Evolutionary conservation across 2,329 filamentous ascomycete genomes (phyloP).

Genomic region (Ophiocordyceps camponoti-saundersi): DNA sequence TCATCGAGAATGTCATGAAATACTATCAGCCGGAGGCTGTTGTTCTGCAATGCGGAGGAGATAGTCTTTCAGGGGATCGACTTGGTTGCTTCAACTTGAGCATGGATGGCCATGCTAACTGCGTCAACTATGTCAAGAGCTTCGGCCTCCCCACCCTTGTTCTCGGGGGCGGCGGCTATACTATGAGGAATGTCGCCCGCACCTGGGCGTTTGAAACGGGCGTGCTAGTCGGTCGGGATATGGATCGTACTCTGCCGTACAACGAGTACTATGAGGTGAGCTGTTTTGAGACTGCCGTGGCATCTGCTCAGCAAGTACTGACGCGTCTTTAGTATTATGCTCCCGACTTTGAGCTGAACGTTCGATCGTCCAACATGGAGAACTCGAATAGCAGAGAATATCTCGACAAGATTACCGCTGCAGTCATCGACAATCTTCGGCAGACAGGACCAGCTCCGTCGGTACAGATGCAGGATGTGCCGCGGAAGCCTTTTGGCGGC

Average conservation of each 20-base stretch:
- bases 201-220: conserved; percentile 97
- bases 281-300: too few relatives aligned
- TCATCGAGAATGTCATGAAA: conserved; percentile 72
- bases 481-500: conserved; percentile 41
- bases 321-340: conserved; percentile 59
- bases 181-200: conserved; percentile 88
- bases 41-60: conserved; percentile 88
- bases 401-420: conserved; percentile 63
- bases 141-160: conserved; percentile 78
- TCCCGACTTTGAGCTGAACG: conserved; percentile 79
- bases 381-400: conserved; percentile 79
- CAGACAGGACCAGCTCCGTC: conserved; percentile 78
- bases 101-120: conserved; percentile 89
- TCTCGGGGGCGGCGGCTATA: conserved; percentile 90
- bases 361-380: conserved; percentile 74
- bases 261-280: conserved; percentile 80
- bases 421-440: conserved; percentile 71
- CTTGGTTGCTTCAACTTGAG: conserved; percentile 96
- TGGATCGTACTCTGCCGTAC: conserved; percentile 73
- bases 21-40: conserved; percentile 84
- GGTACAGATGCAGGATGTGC: conserved; percentile 73
- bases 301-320: conserved; percentile 6
- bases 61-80: conserved; percentile 85
- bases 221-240: conserved; percentile 65
- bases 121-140: conserved; percentile 78